Evolutionary conservation across 192 early-diverging fungal genomes (phyloP), one percentile per base, ranked within the genome.

Genomic region (Irineochytrium annulatum): DNA sequence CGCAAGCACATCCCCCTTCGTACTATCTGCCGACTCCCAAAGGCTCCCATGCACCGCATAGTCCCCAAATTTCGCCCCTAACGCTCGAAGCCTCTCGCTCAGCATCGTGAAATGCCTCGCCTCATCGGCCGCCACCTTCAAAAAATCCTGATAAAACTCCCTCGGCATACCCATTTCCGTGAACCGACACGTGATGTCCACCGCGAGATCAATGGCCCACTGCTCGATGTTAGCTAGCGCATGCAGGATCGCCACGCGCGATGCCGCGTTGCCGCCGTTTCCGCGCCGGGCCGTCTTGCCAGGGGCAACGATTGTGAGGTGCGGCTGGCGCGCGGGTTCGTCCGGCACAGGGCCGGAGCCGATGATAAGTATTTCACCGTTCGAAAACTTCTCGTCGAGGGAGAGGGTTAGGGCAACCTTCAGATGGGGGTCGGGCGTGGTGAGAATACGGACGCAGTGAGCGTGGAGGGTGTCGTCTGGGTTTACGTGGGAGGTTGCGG

Each of bases 171-270:
- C 35, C 41, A 57, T n/a, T 31, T 51, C 34, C 34, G 68, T 61
- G 52, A 83, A 85, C 19, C 83, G 62, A 6, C 77, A 75, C 48
- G 85, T 87, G 48, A 83, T 82, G 64, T 87, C 86, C 58, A 77
- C 67, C 5, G 84, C 84, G 0, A 85, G 74, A 55, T 87, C 86
- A 43, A 87, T 84, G 26, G 86, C 86, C 84, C 84, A 87, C 33
- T 83, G 79, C 57, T 87, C 86, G n/a, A 87, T 75, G 27, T 77
- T 81, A 5, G 82, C 84, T 19, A 87, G 59, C 2, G 82, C 67
- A 49, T 87, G 86, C 22, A 87, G 59, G 32, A 87, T 87, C 1
- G 70, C 71, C 20, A 85, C 76, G 30, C 85, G 76, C 33, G 73
- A 76, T 17, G 60, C 74, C n/a, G 73, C 11, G 27, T 67, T 75